Conservation (phyloP, 2,329 filamentous ascomycete genomes). For the Colletotrichum sp. region DNA sequence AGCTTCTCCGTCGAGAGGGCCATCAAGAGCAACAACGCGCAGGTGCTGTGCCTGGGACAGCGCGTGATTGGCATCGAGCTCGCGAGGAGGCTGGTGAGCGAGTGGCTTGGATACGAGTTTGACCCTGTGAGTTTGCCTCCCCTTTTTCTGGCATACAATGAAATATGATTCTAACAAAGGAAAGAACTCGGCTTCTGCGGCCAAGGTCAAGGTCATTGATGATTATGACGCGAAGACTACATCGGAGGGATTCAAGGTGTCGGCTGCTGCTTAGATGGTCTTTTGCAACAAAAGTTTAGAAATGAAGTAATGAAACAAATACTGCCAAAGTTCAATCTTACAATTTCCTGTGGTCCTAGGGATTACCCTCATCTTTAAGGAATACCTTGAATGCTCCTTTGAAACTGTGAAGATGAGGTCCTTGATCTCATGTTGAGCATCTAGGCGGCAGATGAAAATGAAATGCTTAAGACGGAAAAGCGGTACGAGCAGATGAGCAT, state of each 20-base stretch:
- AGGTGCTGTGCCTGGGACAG: constrained; percentile 87
- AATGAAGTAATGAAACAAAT: background rate
- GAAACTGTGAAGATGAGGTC: background rate
- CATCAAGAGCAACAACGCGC: constrained; percentile 85
- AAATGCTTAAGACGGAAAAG: background rate
- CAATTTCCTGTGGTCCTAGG: background rate
- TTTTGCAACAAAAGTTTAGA: background rate
- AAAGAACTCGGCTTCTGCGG: constrained; percentile 46
- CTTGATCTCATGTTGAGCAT: background rate
- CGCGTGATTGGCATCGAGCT: constrained; percentile 84
- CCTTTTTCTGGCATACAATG: background rate
- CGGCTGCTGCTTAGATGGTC: background rate
- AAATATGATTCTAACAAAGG: background rate
- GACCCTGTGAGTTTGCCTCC: constrained; percentile 59
- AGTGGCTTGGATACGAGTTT: constrained; percentile 87
- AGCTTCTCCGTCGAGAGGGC: constrained; percentile 83
- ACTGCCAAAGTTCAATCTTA: background rate
- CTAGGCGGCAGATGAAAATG: background rate
- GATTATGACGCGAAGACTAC: constrained; percentile 17
- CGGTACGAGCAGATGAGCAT: background rate
- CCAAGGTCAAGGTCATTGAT: constrained; percentile 41
- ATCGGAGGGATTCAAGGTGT: background rate
- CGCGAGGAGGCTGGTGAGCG: constrained; percentile 75
- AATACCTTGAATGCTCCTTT: background rate
- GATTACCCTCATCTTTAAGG: background rate